These are phyloP conservation scores for Lachnellula occidentalis DNA, from an alignment of 2,329 filamentous ascomycete genomes.

Conservation along the genomic window DNA sequence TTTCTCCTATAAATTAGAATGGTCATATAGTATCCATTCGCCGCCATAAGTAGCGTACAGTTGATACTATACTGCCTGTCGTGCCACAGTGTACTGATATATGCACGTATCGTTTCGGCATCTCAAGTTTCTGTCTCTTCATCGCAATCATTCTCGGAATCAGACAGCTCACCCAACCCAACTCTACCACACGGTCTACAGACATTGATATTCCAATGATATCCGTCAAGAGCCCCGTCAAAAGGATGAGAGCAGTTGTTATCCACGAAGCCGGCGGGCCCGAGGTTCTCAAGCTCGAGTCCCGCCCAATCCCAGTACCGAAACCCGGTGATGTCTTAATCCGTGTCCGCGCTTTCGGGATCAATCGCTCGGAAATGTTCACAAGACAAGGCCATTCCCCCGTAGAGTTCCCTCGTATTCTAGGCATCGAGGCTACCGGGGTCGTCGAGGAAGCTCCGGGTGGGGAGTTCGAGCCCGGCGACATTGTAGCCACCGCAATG, in stretches of 20 bases:
- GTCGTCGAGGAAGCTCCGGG: slow-evolving; percentile 16
- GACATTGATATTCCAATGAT: neutral
- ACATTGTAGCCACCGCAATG: slow-evolving; percentile 20
- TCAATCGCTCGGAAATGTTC: slow-evolving; percentile 30
- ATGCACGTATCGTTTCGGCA: no score
- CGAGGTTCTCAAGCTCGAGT: slow-evolving; percentile 16
- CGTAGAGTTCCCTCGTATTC: slow-evolving; percentile 11
- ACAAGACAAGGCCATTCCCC: slow-evolving; percentile 12
- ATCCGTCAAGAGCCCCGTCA: neutral
- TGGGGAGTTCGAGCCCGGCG: slow-evolving; percentile 13
- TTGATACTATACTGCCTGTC: no score
- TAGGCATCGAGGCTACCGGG: slow-evolving; percentile 25
- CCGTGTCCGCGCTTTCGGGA: slow-evolving; percentile 35
- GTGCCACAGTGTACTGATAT: no score
- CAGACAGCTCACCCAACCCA: neutral
- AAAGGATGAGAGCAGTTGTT: slow-evolving; percentile 6
- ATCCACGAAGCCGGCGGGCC: slow-evolving; percentile 8
- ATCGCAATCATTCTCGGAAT: neutral
- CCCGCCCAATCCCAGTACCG: slow-evolving; percentile 38
- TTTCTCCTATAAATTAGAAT: no score
- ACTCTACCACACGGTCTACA: neutral
- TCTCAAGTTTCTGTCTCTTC: neutral
- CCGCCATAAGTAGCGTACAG: no score
- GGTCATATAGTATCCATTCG: no score
- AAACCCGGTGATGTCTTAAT: slow-evolving; percentile 35